phyloP scores from a whole-genome alignment of 768 basidiomycete genomes.

The Pluteus cervinus region DNA sequence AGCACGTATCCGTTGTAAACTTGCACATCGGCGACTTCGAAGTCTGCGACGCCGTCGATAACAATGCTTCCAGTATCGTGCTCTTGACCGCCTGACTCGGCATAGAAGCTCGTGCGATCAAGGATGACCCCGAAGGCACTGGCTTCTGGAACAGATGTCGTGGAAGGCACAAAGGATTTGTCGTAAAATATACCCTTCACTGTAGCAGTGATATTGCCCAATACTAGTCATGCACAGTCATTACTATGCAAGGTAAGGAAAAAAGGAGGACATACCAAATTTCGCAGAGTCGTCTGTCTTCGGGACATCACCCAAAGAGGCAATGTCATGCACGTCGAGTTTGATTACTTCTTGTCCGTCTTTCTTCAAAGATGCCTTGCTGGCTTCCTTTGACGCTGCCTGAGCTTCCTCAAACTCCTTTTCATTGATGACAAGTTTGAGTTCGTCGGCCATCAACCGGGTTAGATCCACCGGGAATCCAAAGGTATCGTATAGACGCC shows the following conservation, averaged over 20 bases:
- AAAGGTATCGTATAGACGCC: slow-evolving; percentile 96
- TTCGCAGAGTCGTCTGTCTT: slow-evolving; percentile 94
- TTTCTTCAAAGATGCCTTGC: slow-evolving; percentile 78
- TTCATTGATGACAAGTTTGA: slow-evolving; percentile 79
- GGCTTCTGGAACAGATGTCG: slow-evolving; percentile 57
- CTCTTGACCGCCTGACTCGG: slow-evolving; percentile 96
- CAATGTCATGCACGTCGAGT: slow-evolving; percentile 94
- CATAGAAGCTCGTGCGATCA: slow-evolving; percentile 93
- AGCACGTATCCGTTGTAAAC: slow-evolving; percentile 93
- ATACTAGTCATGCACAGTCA: slow-evolving; percentile 37
- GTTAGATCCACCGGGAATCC: slow-evolving; percentile 98
- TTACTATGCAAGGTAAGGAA: not conserved
- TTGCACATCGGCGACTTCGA: slow-evolving; percentile 91
- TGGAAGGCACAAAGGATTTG: slow-evolving; percentile 68
- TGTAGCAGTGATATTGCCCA: slow-evolving; percentile 68
- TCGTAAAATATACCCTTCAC: slow-evolving; percentile 84
- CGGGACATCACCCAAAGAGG: slow-evolving; percentile 60
- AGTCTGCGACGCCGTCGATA: slow-evolving; percentile 87
- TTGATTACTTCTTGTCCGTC: slow-evolving; percentile 66
- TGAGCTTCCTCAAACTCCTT: slow-evolving; percentile 87
- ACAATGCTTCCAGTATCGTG: slow-evolving; percentile 94
- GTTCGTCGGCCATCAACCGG: slow-evolving; percentile 94
- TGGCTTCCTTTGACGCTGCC: slow-evolving; percentile 83
- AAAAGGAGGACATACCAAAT: slow-evolving; percentile 56
- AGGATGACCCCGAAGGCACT: slow-evolving; percentile 80